These are phyloP conservation scores for Pseudogymnoascus sp. DNA, from an alignment of 2,329 filamentous ascomycete species.

Conservation along the genomic window DNA sequence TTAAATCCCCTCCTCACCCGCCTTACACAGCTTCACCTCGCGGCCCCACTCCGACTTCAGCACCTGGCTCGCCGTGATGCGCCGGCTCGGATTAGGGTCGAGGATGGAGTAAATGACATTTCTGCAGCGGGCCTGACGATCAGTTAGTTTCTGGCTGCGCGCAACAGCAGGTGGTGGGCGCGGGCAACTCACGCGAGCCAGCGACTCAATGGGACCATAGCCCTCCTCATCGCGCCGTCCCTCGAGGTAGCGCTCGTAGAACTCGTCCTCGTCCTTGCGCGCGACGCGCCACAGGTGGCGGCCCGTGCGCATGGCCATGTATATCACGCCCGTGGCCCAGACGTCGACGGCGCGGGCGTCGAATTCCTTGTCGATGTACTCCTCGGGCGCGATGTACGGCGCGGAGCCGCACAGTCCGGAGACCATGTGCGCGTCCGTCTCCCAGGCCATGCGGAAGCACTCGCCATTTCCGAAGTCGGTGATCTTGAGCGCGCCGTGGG, in stretches of 20 bases:
- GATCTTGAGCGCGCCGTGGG: conserved; percentile 88
- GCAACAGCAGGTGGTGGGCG: background rate
- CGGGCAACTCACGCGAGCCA: conserved; percentile 71
- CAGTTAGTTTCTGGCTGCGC: conserved; percentile 14
- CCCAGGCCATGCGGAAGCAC: conserved; percentile 99
- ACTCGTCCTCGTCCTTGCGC: conserved; percentile 94
- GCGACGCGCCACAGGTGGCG: conserved; percentile 95
- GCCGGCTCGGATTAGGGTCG: conserved; percentile 84
- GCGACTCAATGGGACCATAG: conserved; percentile 90
- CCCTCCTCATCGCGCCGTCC: conserved; percentile 91
- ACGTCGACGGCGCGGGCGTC: conserved; percentile 96
- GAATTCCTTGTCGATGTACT: conserved; percentile 92
- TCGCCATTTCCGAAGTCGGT: conserved; percentile 98
- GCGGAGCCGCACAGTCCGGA: conserved; percentile 93
- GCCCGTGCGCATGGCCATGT: conserved; percentile 98
- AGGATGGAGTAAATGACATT: conserved; percentile 99
- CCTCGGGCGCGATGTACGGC: conserved; percentile 94
- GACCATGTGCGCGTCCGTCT: conserved; percentile 97
- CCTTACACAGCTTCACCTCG: conserved; percentile 94
- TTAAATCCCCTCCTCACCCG: conserved; percentile 89
- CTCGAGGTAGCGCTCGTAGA: conserved; percentile 89
- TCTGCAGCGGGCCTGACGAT: conserved; percentile 75
- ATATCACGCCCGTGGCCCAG: conserved; percentile 97
- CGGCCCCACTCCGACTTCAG: conserved; percentile 98
- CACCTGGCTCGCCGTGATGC: conserved; percentile 92